Conservation (phyloP, 768 basidiomycete species). For the Suillus americanus region DNA sequence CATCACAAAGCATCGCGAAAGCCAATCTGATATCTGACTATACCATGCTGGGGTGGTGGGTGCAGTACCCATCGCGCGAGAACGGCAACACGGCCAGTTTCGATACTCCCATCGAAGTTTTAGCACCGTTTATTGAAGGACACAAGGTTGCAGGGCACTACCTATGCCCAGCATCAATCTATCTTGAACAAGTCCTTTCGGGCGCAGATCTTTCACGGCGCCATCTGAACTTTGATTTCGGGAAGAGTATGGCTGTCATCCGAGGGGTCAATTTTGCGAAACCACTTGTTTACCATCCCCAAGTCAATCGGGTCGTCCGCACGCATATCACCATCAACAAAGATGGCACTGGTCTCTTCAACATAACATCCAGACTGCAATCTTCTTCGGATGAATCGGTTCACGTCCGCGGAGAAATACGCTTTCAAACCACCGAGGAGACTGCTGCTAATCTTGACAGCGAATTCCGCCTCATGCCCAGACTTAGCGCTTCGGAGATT, state of each 20-base stretch:
- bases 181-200: slow-evolving; percentile 54
- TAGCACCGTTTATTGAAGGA: slow-evolving; percentile 49
- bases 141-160: slow-evolving; percentile 57
- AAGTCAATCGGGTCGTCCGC: slow-evolving; percentile 33
- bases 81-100: slow-evolving; percentile 45
- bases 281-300: slow-evolving; percentile 49
- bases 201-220: slow-evolving; percentile 39
- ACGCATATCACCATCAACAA: slow-evolving; percentile 39
- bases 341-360: slow-evolving; percentile 42
- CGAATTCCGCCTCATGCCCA: slow-evolving; percentile 34
- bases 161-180: slow-evolving; percentile 68
- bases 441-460: slow-evolving; percentile 39
- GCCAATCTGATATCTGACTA: slow-evolving; percentile 21
- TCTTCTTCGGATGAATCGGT: slow-evolving; percentile 33
- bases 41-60: slow-evolving; percentile 41
- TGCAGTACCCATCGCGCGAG: slow-evolving; percentile 38
- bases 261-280: slow-evolving; percentile 47
- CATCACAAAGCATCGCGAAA: neutral
- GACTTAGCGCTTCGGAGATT: slow-evolving; percentile 33
- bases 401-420: slow-evolving; percentile 49
- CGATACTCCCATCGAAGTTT: slow-evolving; percentile 47
- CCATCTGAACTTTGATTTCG: slow-evolving; percentile 32
- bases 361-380: slow-evolving; percentile 40
- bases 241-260: slow-evolving; percentile 37
- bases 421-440: slow-evolving; percentile 32